Evolutionary conservation across 306 rosid species (phyloP).

Genomic region (Parietaria judaica): DNA sequence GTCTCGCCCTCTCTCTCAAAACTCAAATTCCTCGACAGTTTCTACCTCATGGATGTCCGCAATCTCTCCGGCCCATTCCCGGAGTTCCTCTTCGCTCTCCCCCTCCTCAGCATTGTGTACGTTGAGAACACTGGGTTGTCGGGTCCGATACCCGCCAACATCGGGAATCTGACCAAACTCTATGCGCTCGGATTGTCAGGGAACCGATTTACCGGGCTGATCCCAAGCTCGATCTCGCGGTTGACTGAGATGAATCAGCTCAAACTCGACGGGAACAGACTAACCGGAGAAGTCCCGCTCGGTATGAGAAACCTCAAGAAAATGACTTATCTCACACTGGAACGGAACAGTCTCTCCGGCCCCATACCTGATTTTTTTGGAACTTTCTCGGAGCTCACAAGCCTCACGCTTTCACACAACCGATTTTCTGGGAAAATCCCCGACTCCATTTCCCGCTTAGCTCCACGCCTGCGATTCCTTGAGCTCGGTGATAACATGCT

Average conservation of each 20-base stretch:
- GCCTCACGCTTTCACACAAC: constrained; percentile 44
- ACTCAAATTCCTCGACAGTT: constrained; percentile 34
- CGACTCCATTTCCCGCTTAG: constrained; percentile 44
- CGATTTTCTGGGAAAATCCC: constrained; percentile 59
- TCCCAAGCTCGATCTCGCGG: constrained; percentile 53
- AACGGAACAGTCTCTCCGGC: constrained; percentile 48
- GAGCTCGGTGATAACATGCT: constrained; percentile 56
- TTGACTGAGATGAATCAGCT: constrained; percentile 58
- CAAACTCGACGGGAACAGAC: constrained; percentile 55
- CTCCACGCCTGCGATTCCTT: constrained; percentile 31
- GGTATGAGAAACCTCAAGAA: constrained; percentile 31
- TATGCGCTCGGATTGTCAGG: constrained; percentile 28
- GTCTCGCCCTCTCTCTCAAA: constrained; percentile 59
- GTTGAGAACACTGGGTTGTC: constrained; percentile 56
- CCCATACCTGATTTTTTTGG: constrained; percentile 51
- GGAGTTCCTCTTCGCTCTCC: constrained; percentile 24
- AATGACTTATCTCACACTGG: constrained; percentile 41
- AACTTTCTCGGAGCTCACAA: constrained; percentile 31
- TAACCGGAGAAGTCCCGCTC: constrained; percentile 43
- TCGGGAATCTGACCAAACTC: constrained; percentile 38
- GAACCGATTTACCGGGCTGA: constrained; percentile 53
- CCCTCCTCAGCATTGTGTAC: constrained; percentile 35
- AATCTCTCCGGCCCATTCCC: constrained; percentile 66
- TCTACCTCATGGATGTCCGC: constrained; percentile 47
- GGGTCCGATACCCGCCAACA: constrained; percentile 44